Evolutionary conservation across 768 basidiomycete genomes (phyloP).

Genomic region (Leccinum boreale): DNA sequence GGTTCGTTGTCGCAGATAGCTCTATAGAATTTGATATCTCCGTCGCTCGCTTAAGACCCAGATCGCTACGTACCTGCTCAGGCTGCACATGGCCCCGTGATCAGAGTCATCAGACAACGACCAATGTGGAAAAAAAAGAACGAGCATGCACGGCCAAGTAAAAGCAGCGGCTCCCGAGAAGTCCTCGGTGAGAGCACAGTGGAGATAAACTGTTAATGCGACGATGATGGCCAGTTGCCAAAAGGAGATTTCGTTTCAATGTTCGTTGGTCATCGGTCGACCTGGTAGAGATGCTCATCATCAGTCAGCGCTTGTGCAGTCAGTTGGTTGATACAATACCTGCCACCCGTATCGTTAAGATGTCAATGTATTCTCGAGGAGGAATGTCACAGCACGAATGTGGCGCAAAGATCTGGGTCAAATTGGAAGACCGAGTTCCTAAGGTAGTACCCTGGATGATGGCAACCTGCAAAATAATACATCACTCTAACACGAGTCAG

Average conservation of each 20-base stretch:
- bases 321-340: neutral
- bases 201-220: neutral
- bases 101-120: neutral
- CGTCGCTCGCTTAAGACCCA: neutral
- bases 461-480: neutral
- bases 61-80: neutral
- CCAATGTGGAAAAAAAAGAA: neutral
- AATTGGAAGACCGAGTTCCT: neutral
- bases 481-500: neutral
- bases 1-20: neutral
- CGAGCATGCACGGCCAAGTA: neutral
- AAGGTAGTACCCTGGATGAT: neutral
- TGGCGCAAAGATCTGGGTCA: neutral
- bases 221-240: neutral
- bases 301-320: neutral
- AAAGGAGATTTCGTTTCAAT: neutral
- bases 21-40: neutral
- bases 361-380: constrained; percentile 4
- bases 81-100: neutral
- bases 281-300: neutral
- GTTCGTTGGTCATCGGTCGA: neutral
- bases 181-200: neutral
- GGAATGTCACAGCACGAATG: neutral
- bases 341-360: neutral
- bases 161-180: neutral